Evolutionary conservation across 2,329 filamentous ascomycete species (phyloP), one percentile per base, ranked within the genome.

Genomic region (Remersonia thermophila): DNA sequence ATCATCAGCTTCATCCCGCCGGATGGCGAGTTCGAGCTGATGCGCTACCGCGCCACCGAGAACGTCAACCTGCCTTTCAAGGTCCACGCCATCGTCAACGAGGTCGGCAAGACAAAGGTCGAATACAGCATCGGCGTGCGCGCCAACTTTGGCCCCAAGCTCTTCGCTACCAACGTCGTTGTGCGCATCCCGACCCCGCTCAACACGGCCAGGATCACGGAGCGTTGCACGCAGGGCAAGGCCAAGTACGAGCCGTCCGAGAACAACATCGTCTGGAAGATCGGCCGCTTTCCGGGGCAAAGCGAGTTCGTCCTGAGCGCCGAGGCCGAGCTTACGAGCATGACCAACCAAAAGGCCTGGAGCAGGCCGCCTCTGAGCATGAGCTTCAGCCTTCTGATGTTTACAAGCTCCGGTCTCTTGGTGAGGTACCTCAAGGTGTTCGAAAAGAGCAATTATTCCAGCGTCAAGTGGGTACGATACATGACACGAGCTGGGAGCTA

Each of bases 1-100:
- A 96, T 94, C 57, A 96, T 98, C 59, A 91, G 82, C 41, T 95
- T 98, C 58, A 80, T 98, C 27, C 91, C 91, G 2, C 91, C 91
- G 3, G 91, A 98, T 56, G 91, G 91, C 47, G 89, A 95, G 55
- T 98, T 98, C 59, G 91, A 98, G 64, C 72, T 98, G 44, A 98
- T 98, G 91, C 81, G 87, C 32, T 98, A 98, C 61, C 85, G 93
- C 35, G 87, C 91, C 9, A 96, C 89, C 16, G 91, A 98, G 58
- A 98, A 98, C 54, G 89, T 98, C 55, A 98, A 98, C 55, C 68
- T 98, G 12, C 93, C 91, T 0, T 98, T 98, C 73, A 96, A 95
- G 59, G 86, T 98, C 8, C 91, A 98, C 56, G 89, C 89, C 47
- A 98, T 98, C 48, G 91, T 98, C 54, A 94, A 94, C 55, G 91